Evolutionary conservation across 805 yeast genomes (phyloP), one percentile per base, ranked within the genome.

Genomic region (Wickerhamiella nectarea): DNA sequence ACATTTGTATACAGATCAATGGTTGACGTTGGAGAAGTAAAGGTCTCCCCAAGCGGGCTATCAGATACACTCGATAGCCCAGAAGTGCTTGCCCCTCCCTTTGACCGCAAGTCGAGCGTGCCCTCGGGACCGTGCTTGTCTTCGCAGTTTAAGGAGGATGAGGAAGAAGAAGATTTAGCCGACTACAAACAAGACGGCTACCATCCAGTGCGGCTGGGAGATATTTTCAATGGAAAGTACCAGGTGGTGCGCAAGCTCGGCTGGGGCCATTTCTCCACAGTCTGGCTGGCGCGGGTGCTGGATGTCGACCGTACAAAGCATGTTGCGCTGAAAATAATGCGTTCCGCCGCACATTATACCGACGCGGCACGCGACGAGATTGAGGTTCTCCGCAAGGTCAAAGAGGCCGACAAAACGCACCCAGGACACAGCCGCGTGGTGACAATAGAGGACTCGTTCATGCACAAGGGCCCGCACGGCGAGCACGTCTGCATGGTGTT

Each of bases 191-290:
- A 78, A 8, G 97, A 97, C 19, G 99, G 99, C 0, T 91, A 91
- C 60, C 98, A 91, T 57, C 95, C 98, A 0, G 91, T 93, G 10
- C 76, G 64, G 50, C 76, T 85, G 40, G 97, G 97, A 5, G 98
- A 93, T 59, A 63, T 63, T 18, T 89, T 80, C 61, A 81, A 84
- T 53, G 68, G 80, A 45, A 74, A 82, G 47, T 91, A 91, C 59
- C 69, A 78, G 1, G 63, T 91, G 39, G 87, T 83, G 24, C 74
- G 97, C 41, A 91, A 91, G 58, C 67, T 91, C 3, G 99, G 99
- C 0, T 91, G 99, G 99, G 99, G 99, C 28, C 96, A 91, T 63
- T 91, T 91, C 58, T 80, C 94, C 21, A 91, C 95, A 1, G 96
- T 84, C 18, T 87, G 95, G 96, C 67, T 83, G 22, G 97, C 95